These are phyloP conservation scores for Helminthosporium solani DNA, from an alignment of 2,329 filamentous ascomycete species.

Conservation along the genomic window DNA sequence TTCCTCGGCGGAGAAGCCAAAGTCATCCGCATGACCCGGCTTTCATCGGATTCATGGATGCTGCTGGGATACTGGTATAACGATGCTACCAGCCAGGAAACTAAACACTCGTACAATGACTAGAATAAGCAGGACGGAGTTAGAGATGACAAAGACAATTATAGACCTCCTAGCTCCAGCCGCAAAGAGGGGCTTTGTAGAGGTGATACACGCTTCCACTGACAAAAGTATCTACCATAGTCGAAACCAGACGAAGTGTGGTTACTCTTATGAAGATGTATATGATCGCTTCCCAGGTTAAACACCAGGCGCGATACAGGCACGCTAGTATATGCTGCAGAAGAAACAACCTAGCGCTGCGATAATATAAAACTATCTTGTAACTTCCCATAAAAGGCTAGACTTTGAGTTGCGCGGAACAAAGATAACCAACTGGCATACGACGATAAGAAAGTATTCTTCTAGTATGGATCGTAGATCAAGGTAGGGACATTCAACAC, in stretches of 20 bases:
- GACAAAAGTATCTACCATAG: constrained; percentile 9
- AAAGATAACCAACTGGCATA: no score
- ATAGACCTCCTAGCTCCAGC: constrained; percentile 2
- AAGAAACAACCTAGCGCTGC: background rate
- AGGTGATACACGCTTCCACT: background rate
- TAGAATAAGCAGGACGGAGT: constrained; percentile 10
- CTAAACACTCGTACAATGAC: constrained; percentile 12
- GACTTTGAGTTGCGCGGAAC: no score
- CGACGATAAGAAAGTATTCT: no score
- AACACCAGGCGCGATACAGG: constrained; percentile 6
- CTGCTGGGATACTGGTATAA: constrained; percentile 12
- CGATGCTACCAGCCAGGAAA: constrained; percentile 10
- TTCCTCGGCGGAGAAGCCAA: constrained; percentile 11
- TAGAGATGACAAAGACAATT: constrained; percentile 9
- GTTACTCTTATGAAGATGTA: constrained; percentile 14
- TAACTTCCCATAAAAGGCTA: no score
- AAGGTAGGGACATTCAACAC: no score
- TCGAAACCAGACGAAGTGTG: constrained; percentile 12
- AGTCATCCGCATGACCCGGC: constrained; percentile 9
- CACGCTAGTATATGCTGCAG: constrained; percentile 5
- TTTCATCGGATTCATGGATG: constrained; percentile 13
- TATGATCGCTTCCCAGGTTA: constrained; percentile 9
- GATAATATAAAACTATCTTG: no score
- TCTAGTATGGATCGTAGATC: no score
- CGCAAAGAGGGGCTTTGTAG: background rate